These are phyloP conservation scores for Danielozyma ontarioensis DNA, from an alignment of 805 yeast species.

Conservation along the genomic window DNA sequence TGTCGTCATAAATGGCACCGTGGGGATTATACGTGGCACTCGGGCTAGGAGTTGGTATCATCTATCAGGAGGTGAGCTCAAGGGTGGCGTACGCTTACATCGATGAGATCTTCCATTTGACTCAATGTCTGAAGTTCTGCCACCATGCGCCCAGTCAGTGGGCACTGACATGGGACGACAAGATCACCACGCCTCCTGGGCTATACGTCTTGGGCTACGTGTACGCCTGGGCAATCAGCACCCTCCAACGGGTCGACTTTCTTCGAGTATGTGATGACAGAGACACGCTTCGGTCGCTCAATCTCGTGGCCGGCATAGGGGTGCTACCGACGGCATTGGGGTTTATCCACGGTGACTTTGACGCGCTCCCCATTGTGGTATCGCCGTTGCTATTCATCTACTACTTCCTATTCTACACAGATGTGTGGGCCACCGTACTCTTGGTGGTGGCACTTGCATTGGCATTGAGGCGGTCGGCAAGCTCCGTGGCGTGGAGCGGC, in stretches of 20 bases:
- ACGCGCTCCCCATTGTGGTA: constrained; percentile 14
- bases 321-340: constrained; percentile 47
- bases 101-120: constrained; percentile 84
- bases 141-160: constrained; percentile 46
- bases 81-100: constrained; percentile 17
- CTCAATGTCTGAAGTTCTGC: constrained; percentile 70
- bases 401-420: constrained; percentile 82
- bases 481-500: constrained; percentile 36
- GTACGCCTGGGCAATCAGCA: constrained; percentile 29
- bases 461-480: constrained; percentile 24
- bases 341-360: constrained; percentile 6
- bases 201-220: constrained; percentile 50
- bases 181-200: constrained; percentile 97
- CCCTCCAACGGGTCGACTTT: constrained; percentile 7
- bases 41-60: no score
- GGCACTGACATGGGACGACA: constrained; percentile 60
- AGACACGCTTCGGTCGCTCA: constrained; percentile 38
- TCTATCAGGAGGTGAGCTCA: no score
- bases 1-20: no score
- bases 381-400: constrained; percentile 69
- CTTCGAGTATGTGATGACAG: constrained; percentile 11
- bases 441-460: constrained; percentile 52
- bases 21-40: no score
- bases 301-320: constrained; percentile 59
- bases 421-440: constrained; percentile 82